A percentile compares a stretch with the other conserved stretches of the same genome.
These are phyloP conservation scores for Mangifera indica DNA, from an alignment of 345 rosid species.

Conservation along the genomic window DNA sequence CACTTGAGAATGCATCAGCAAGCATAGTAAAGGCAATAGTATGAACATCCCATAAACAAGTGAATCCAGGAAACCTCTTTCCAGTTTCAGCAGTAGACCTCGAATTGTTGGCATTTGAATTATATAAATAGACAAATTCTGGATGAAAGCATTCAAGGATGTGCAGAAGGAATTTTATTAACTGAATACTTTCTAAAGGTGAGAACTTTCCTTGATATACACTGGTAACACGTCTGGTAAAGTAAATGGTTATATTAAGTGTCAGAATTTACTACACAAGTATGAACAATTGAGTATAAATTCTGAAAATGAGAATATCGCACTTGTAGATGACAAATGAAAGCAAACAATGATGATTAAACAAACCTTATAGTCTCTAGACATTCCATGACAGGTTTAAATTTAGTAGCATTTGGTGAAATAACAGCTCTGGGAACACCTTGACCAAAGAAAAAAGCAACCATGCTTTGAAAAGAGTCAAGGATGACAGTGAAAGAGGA, in stretches of 20 bases:
- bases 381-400: constrained; percentile 55
- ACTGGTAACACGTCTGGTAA: constrained; percentile 47
- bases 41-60: constrained; percentile 63
- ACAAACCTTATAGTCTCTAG: constrained; percentile 68
- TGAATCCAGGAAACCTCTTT: constrained; percentile 35
- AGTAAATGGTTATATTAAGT: background rate
- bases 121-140: constrained; percentile 39
- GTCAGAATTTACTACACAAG: background rate
- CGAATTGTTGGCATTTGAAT: constrained; percentile 27
- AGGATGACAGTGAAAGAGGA: constrained; percentile 58
- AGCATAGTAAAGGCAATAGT: constrained; percentile 60
- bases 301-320: no score
- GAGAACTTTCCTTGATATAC: constrained; percentile 39
- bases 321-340: background rate
- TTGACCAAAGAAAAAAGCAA: constrained; percentile 50
- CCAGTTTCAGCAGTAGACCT: constrained; percentile 38
- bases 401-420: constrained; percentile 36
- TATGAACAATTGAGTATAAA: background rate
- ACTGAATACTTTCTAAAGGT: constrained; percentile 43
- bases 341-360: background rate
- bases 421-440: constrained; percentile 27
- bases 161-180: constrained; percentile 66
- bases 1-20: constrained; percentile 55
- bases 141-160: constrained; percentile 39
- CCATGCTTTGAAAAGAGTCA: constrained; percentile 43